Percentiles rank a stretch among this genome's conserved stretches.
Evolutionary conservation across 2,329 filamentous ascomycete genomes (phyloP).

Genomic region (Nemania sp.): DNA sequence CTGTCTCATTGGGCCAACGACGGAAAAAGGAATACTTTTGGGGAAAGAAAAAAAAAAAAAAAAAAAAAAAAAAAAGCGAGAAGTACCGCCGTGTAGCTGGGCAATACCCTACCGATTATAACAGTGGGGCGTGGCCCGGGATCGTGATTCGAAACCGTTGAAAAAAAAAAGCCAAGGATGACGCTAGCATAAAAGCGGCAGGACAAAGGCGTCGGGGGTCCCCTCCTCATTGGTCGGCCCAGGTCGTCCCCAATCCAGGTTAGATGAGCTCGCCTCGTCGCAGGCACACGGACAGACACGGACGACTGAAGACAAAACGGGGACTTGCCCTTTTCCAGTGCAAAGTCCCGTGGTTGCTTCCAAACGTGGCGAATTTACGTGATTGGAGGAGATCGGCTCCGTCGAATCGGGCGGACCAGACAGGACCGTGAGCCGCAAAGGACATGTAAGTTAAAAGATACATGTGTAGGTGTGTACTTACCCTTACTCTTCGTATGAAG

Average conservation of each 20-base stretch:
- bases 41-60: too few relatives aligned
- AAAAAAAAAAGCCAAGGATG: neutral
- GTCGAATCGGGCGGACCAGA: neutral
- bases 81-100: too few relatives aligned
- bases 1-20: too few relatives aligned
- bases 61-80: too few relatives aligned
- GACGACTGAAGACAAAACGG: neutral
- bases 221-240: constrained; percentile 16
- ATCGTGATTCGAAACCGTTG: constrained; percentile 18
- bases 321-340: constrained; percentile 18
- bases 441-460: too few relatives aligned
- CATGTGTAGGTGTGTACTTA: too few relatives aligned
- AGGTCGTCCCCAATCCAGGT: constrained; percentile 11
- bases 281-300: too few relatives aligned
- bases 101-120: too few relatives aligned
- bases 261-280: neutral
- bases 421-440: constrained; percentile 18
- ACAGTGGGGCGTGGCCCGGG: neutral
- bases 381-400: constrained; percentile 1
- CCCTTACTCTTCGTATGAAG: too few relatives aligned
- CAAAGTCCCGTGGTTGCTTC: constrained; percentile 8
- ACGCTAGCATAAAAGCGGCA: constrained; percentile 26
- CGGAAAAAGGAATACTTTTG: too few relatives aligned
- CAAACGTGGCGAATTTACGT: constrained; percentile 22
- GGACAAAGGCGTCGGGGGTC: constrained; percentile 9